These are phyloP conservation scores for Trichoderma harzianum DNA, from an alignment of 2,329 filamentous ascomycete species.

Conservation along the genomic window DNA sequence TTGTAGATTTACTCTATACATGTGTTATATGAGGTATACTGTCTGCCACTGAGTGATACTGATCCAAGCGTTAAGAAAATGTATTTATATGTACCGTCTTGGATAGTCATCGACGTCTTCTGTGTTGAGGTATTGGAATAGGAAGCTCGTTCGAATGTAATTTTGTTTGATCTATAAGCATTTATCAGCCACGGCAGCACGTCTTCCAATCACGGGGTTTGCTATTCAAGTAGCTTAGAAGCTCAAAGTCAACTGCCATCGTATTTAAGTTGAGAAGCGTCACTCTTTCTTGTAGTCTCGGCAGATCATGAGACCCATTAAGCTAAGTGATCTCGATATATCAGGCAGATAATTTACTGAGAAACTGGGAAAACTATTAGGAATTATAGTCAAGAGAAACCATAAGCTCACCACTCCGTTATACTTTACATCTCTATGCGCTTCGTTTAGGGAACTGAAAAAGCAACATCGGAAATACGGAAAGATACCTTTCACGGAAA, in stretches of 20 bases:
- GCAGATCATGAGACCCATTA: neutral
- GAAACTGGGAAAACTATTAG: neutral
- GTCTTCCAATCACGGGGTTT: too few relatives aligned
- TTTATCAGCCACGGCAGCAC: neutral
- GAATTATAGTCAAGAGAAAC: neutral
- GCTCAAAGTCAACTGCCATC: too few relatives aligned
- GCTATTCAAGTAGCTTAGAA: too few relatives aligned
- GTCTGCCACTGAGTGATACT: neutral
- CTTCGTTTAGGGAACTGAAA: neutral
- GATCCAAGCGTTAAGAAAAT: neutral
- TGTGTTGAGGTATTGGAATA: neutral
- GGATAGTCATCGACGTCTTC: neutral
- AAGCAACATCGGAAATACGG: neutral
- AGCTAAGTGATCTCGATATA: neutral
- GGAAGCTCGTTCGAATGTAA: neutral
- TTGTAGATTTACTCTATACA: neutral
- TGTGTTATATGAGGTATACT: neutral
- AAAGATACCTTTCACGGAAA: too few relatives aligned
- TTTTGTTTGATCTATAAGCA: neutral
- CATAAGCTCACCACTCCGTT: neutral
- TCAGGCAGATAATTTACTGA: neutral
- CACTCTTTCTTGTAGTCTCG: neutral
- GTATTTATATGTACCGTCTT: neutral
- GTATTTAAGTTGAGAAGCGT: too few relatives aligned
- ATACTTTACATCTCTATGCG: neutral